phyloP scores from a whole-genome alignment of 352 stramenopile genomes.

The Plasmopara viticola region DNA sequence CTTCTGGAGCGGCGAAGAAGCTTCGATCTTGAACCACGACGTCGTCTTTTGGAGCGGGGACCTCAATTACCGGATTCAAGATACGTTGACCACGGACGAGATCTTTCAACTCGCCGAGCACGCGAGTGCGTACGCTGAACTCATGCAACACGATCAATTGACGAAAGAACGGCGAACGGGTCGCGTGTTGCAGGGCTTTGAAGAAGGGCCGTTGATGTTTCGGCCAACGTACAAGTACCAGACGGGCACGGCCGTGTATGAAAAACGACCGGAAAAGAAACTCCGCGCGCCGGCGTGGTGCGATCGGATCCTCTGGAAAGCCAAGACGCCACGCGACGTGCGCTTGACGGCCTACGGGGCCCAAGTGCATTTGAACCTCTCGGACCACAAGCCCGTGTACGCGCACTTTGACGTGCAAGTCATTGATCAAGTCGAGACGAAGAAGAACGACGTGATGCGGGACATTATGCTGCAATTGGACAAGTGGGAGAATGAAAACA shows the following conservation, averaged over 20 bases:
- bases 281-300: constrained; percentile 96
- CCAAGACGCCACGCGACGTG: constrained; percentile 48
- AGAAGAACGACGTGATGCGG: constrained; percentile 87
- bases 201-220: constrained; percentile 90
- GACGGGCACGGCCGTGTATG: constrained; percentile 92
- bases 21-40: constrained; percentile 94
- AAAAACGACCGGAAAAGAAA: constrained; percentile 98
- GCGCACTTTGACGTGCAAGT: constrained; percentile 87
- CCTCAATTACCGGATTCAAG: constrained; percentile 88
- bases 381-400: constrained; percentile 98
- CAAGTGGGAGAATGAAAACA: constrained; percentile 95
- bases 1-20: constrained; percentile 40
- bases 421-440: constrained; percentile 89
- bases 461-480: constrained; percentile 94
- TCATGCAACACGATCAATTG: constrained; percentile 58
- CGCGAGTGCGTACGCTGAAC: constrained; percentile 25
- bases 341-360: constrained; percentile 82
- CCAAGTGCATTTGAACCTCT: constrained; percentile 88
- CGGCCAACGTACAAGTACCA: constrained; percentile 98
- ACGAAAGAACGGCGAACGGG: constrained; percentile 55
- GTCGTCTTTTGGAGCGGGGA: constrained; percentile 97
- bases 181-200: constrained; percentile 83
- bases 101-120: constrained; percentile 55
- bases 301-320: constrained; percentile 82
- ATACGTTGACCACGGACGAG: constrained; percentile 70